Evolutionary conservation across 495 filamentous ascomycete species (phyloP), one percentile per base, ranked within the genome.

Genomic region (Pseudoneurospora amorphoporcata): DNA sequence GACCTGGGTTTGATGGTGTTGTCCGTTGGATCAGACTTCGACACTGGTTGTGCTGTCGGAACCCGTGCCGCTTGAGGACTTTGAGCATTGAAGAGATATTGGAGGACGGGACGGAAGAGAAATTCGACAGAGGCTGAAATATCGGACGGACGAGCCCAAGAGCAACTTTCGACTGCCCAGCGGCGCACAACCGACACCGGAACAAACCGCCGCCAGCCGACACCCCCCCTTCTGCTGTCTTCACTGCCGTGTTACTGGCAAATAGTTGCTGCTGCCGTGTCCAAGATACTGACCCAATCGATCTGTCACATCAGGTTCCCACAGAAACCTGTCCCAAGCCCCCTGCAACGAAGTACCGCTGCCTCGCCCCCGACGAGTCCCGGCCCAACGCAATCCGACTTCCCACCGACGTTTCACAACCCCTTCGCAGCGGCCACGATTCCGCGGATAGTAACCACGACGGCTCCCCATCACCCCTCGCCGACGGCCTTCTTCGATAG

Each of bases 331-430:
- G 79, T 76, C 72, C 82, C 82, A 69, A 85, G 82, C 76, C 83
- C 84, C 70, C 73, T 82, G 41, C 82, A 81, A 71, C 82, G 80
- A 42, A 83, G 76, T 74, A 81, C 75, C 47, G 77, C 76, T 61
- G 75, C 77, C 71, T 82, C 82, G 74, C 81, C 79, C 69, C 81
- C 83, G 70, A 80, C 83, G 69, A 84, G 80, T 75, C 80, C 79
- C 70, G 81, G 81, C 77, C 80, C 83, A 76, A 81, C 80, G 53
- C 76, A 73, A 69, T 76, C 82, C 42, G 76, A 73, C 72, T 82
- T 81, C 71, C 73, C 80, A 17, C 78, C 79, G n/a, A 73, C 76
- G 65, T 53, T 75, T 38, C 72, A 73, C 72, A 75, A 77, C 42
- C 71, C 70, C 19, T 58, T 69, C 65, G 68, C 65, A 12, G 45